These are phyloP conservation scores for Kwoniella shandongensis DNA, from an alignment of 768 basidiomycete species.

Conservation along the genomic window DNA sequence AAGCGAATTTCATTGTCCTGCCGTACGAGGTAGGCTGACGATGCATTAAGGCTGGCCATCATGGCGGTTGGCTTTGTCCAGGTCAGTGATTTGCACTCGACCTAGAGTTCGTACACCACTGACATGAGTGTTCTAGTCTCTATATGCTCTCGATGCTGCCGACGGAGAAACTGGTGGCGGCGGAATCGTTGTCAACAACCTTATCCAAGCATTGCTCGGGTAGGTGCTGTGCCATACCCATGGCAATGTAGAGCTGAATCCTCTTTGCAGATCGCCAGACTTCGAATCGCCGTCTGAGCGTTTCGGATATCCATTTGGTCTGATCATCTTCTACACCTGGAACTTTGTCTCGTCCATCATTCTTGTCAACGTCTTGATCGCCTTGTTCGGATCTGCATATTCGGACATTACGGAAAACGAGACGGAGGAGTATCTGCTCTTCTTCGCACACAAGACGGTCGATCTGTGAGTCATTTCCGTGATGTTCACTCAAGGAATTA, in stretches of 20 bases:
- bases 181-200: conserved; percentile 64
- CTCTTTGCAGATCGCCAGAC: conserved; percentile 47
- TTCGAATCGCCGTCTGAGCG: conserved; percentile 49
- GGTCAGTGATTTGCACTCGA: conserved; percentile 3
- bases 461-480: conserved; percentile 38
- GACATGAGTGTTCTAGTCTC: conserved; percentile 60
- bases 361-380: conserved; percentile 88
- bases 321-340: conserved; percentile 83
- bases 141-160: conserved; percentile 87
- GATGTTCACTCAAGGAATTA: conserved; percentile 8
- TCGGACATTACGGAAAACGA: conserved; percentile 73
- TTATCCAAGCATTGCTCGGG: conserved; percentile 82
- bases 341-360: conserved; percentile 78
- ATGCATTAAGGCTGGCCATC: conserved; percentile 61
- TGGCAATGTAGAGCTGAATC: no score
- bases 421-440: conserved; percentile 84
- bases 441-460: conserved; percentile 80
- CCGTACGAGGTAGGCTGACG: background rate
- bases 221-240: conserved; percentile 57
- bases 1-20: conserved; percentile 24
- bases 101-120: background rate
- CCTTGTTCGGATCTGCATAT: conserved; percentile 91
- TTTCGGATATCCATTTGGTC: conserved; percentile 58
- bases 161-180: conserved; percentile 68
- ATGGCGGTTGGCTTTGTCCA: conserved; percentile 72